Evolutionary conservation across 2,329 filamentous ascomycete species (phyloP), one percentile per base, ranked within the genome.

Genomic region (Sclerotinia subarctica): DNA sequence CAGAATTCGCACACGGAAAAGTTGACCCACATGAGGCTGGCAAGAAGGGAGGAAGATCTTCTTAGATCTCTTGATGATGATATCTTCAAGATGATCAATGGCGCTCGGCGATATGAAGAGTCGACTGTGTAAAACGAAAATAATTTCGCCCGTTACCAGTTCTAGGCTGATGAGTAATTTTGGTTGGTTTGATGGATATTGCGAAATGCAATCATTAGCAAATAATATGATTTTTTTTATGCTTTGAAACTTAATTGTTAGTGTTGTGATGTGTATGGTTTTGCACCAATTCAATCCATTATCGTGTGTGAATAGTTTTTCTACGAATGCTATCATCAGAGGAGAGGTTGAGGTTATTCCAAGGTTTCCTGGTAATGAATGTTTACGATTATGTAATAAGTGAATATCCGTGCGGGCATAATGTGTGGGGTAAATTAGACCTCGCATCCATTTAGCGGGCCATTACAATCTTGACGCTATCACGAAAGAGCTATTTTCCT

Each of bases 11-110:
- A 65, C 76, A 78, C 24, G 79, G 79, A 69, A 78, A 80, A 69
- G 79, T 81, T 35, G 79, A 81, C 69, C 79, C 79, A 35, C 71
- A 74, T 53, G 76, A 80, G 72, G 79, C 79, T 66, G 79, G 79
- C 44, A 77, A 78, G 73, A 71, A 80, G 72, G 79, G 79, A 53
- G 79, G 79, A 35, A 59, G 77, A 49, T 52, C 68, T 60, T 57
- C 64, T 17, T 60, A 59, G 13, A 32, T 38, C 53, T 56, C 32
- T 56, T 5, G 5, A 8, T 35, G 35, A 35, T 10, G 35, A 35
- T 35, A 15, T 19, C n/a, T 38, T 24, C 5, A 49, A 62, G 4
- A n/a, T n/a, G 5, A 62, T 3, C 8, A 21, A 47, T 51, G 4
- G 29, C 2, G 32, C 59, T 62, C 7, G 46, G n/a, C 32, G 21